Conservation (phyloP, 2,329 filamentous ascomycete genomes). For the Pseudogymnoascus sp. region DNA sequence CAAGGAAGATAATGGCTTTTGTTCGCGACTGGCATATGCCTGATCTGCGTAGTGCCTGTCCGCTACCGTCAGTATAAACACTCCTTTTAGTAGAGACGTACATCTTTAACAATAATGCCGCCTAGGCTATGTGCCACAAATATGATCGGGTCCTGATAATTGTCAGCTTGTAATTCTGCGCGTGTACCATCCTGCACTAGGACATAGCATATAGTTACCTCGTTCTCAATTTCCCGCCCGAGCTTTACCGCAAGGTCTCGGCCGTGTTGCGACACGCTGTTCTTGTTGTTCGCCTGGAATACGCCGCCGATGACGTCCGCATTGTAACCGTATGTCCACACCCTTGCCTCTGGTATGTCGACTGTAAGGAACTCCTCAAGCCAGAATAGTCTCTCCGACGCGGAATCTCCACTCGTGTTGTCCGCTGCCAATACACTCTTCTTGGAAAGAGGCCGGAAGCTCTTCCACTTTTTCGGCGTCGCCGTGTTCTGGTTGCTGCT, state of each 20-base stretch:
- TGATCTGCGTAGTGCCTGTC: slow-evolving; percentile 29
- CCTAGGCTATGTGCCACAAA: slow-evolving; percentile 32
- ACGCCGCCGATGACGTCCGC: slow-evolving; percentile 31
- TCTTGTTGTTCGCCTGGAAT: slow-evolving; percentile 32
- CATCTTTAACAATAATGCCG: too few species aligned
- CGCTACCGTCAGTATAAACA: slow-evolving; percentile 25
- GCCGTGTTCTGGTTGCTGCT: neutral
- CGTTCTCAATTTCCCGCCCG: slow-evolving; percentile 28
- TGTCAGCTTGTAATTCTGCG: neutral
- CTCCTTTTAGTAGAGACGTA: too few species aligned
- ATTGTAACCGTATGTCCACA: slow-evolving; percentile 37
- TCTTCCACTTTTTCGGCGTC: neutral
- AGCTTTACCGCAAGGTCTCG: slow-evolving; percentile 25
- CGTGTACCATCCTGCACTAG: slow-evolving; percentile 11
- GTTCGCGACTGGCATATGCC: slow-evolving; percentile 22
- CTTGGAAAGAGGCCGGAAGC: neutral
- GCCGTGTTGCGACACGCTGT: slow-evolving; percentile 33
- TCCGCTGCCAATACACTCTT: neutral
- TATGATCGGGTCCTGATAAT: slow-evolving; percentile 26
- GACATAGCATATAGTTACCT: slow-evolving; percentile 17
- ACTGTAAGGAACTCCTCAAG: slow-evolving; percentile 30
- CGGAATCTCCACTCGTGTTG: neutral
- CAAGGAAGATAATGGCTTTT: slow-evolving; percentile 32
- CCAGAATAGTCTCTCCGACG: slow-evolving; percentile 27
- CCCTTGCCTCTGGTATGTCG: slow-evolving; percentile 31